Percentiles rank a stretch among this genome's conserved stretches.
phyloP scores from a whole-genome alignment of 164 flowering plant genomes.

The Piper longum region DNA sequence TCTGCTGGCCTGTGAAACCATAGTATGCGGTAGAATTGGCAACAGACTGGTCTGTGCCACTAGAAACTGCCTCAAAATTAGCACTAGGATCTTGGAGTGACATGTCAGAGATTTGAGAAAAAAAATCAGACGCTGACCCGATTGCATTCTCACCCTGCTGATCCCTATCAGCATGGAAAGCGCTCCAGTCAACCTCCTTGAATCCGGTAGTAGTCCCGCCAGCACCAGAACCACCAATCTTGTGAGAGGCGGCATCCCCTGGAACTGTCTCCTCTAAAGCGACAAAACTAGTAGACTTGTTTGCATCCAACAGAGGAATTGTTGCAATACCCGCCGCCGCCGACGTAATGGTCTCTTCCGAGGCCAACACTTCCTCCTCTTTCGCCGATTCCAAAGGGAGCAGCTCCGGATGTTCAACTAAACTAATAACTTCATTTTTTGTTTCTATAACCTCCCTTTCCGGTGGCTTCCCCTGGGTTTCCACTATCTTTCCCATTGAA shows the following conservation, averaged over 20 bases:
- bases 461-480: neutral
- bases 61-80: conserved; percentile 11
- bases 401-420: conserved; percentile 1
- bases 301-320: conserved; percentile 7
- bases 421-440: conserved; percentile 5
- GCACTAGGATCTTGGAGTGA: conserved; percentile 9
- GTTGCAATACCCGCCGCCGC: conserved; percentile 14
- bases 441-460: neutral
- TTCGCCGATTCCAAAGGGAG: neutral
- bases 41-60: conserved; percentile 4
- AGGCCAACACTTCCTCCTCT: conserved; percentile 7
- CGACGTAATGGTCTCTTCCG: conserved; percentile 13
- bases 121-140: conserved; percentile 64
- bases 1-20: conserved; percentile 7
- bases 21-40: conserved; percentile 7
- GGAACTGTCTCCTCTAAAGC: conserved; percentile 8
- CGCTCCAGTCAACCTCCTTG: conserved; percentile 81
- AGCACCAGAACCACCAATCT: conserved; percentile 17
- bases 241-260: conserved; percentile 8
- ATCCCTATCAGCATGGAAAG: conserved; percentile 35
- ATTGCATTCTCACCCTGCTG: conserved; percentile 25
- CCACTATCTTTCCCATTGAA: neutral
- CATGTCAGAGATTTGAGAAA: conserved; percentile 26
- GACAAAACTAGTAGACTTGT: conserved; percentile 11
- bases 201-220: conserved; percentile 16